Base-by-base conservation (phyloP, 768 basidiomycete genomes). In the Coprinopsis strossmayeri region DNA sequence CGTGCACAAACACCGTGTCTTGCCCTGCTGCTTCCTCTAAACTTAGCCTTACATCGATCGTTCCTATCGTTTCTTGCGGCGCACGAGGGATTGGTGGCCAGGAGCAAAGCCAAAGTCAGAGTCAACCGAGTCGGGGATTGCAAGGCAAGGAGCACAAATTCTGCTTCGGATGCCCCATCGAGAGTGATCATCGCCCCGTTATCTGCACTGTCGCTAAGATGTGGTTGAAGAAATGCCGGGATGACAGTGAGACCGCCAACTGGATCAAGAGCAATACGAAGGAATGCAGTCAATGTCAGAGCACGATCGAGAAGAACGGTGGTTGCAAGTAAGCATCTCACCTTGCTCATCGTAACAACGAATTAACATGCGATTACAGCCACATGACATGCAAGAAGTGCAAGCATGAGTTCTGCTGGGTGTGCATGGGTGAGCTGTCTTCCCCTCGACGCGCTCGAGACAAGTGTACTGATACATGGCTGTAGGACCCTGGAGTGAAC, bases 381-480 rank as follows among this genome's bases (percentile, higher is more conserved):
- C 96, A 99, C 66, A 99, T 99, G 95, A 98, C 95, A 17, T 98
- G 96, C 75, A 95, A 96, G 77, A 98, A 97, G 70, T 98, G 96
- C 77, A 95, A 91, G 61, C 82, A 92, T 57, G 91, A 91, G 71
- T 99, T 97, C 66, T 99, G 96, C 64, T 99, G 96, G 96, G 94
- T 99, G 34, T 99, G 96, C 70, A 96, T 97, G 93, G 95, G 40
- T 42, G 18, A 42, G 40, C 17, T 25, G 88, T 79, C n/a, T 13
- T n/a, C n/a, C n/a, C n/a, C n/a, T n/a, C n/a, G n/a, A n/a, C n/a
- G n/a, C n/a, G n/a, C n/a, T n/a, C n/a, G n/a, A n/a, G n/a, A n/a
- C n/a, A n/a, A n/a, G n/a, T 71, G 9, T 85, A 87, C 35, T 38
- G 17, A 18, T 10, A 17, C 10, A 18, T 11, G 17, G 5, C 17